A percentile compares a stretch with the other conserved stretches of the same genome.
phyloP scores from a whole-genome alignment of 805 yeast genomes.

The Isabelozyma gotoi region DNA sequence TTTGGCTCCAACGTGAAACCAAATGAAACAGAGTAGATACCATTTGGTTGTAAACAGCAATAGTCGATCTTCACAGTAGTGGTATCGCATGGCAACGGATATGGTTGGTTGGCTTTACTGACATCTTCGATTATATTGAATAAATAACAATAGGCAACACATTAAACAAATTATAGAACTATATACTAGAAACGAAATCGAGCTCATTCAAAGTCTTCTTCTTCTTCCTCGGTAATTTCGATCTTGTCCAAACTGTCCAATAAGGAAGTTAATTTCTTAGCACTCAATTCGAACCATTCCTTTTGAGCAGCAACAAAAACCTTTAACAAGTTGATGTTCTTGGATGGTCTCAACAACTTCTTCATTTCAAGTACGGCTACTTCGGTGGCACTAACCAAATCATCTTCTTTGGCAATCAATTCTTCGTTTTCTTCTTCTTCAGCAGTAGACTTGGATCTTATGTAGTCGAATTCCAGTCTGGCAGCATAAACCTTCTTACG shows the following conservation, averaged over 20 bases:
- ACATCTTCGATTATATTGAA: too few relatives aligned
- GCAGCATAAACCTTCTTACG: slow-evolving; percentile 71
- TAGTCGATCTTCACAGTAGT: too few relatives aligned
- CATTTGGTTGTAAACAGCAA: too few relatives aligned
- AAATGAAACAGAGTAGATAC: too few relatives aligned
- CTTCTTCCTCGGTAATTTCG: slow-evolving; percentile 27
- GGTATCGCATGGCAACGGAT: too few relatives aligned
- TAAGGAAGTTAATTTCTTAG: slow-evolving; percentile 32
- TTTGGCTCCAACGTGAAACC: too few relatives aligned
- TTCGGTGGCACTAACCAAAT: slow-evolving; percentile 74
- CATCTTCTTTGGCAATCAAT: slow-evolving; percentile 66
- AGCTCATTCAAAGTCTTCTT: neutral
- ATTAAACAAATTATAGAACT: neutral
- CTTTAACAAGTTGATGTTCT: slow-evolving; percentile 60
- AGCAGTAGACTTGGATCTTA: slow-evolving; percentile 48
- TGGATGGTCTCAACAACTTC: slow-evolving; percentile 64
- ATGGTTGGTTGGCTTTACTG: too few relatives aligned
- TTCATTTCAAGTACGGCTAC: slow-evolving; percentile 80
- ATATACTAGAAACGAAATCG: neutral
- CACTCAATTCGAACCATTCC: slow-evolving; percentile 44
- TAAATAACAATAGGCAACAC: too few relatives aligned
- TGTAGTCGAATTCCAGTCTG: slow-evolving; percentile 66
- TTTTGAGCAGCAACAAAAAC: slow-evolving; percentile 69
- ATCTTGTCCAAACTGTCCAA: slow-evolving; percentile 31
- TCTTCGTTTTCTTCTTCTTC: slow-evolving; percentile 53